Evolutionary conservation across 2,329 filamentous ascomycete species (phyloP).

Genomic region (Paracoccidioides lutzii): DNA sequence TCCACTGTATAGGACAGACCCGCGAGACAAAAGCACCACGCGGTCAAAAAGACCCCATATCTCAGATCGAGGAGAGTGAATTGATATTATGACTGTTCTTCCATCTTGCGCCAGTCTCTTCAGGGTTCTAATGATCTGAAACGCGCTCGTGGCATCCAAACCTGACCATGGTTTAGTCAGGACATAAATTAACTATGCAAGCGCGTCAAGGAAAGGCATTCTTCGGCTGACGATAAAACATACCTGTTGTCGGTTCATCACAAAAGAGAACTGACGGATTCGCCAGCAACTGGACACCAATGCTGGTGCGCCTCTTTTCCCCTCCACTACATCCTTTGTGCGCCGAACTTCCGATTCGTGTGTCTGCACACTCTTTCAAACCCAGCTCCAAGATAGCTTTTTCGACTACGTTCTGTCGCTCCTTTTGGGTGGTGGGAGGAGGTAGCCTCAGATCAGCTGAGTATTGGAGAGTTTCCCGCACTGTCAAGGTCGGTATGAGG

Average conservation of each 20-base stretch:
- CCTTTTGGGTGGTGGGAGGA: conserved; percentile 44
- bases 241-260: conserved; percentile 64
- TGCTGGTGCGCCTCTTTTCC: conserved; percentile 63
- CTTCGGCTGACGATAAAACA: not conserved
- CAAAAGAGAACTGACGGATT: conserved; percentile 67
- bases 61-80: conserved; percentile 66
- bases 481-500: conserved; percentile 58
- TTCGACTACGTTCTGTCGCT: conserved; percentile 54
- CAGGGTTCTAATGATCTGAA: conserved; percentile 57
- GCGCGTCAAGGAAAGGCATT: not conserved
- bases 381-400: conserved; percentile 65
- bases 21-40: conserved; percentile 54
- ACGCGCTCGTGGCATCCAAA: conserved; percentile 64
- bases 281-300: conserved; percentile 65
- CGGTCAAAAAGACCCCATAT: conserved; percentile 69
- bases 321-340: conserved; percentile 68
- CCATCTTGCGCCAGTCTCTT: conserved; percentile 56
- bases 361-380: conserved; percentile 64
- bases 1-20: conserved; percentile 57
- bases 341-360: conserved; percentile 55
- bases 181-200: not conserved
- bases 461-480: conserved; percentile 61
- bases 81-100: conserved; percentile 58
- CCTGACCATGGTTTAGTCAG: conserved; percentile 11
- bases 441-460: conserved; percentile 60